Base-by-base conservation (phyloP, 2,329 filamentous ascomycete species). In the Xylariales sp. region DNA sequence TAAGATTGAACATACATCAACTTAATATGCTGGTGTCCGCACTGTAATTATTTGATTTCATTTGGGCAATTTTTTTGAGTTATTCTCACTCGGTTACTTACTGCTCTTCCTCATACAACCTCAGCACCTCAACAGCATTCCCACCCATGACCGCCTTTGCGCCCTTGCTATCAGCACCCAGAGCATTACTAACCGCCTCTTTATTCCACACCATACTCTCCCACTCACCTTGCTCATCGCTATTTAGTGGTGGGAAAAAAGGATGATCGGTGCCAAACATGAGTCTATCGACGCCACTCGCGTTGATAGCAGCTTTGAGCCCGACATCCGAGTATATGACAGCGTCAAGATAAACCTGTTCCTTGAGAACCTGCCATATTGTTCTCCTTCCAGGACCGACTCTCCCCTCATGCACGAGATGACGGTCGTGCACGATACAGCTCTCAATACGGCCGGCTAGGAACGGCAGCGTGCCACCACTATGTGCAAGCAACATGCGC, bases 401-500 rank as follows among this genome's bases (percentile, higher is more conserved):
- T 75, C 86, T 88, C 9, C 90, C 90, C 68, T 89, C 85, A 0
- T 84, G 83, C 63, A 90, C 87, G 46, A 97, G 85, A 76, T 93
- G 89, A 0, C 88, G 90, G 76, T 97, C 94, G 80, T 97, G 94
- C 65, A 89, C 79, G 61, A 97, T 89, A 77, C 94, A 97, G 76
- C 91, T 94, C 80, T 97, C 93, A 59, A 97, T 93, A 34, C 94
- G 84, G 0, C 94, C 94, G 0, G 94, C 94, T 2, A 97, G 83
- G 78, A 97, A 97, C 0, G 94, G 94, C 55, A 97, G 82, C 0
- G 94, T 95, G 2, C 94, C 94, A 1, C 94, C 94, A 30, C 92
- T 94, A 80, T 97, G 94, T 0, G 94, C 94, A 4, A 97, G 83
- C 62, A 97, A 83, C 75, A 97, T 89, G 28, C 88, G 85, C 69